Evolutionary conservation across 2,329 filamentous ascomycete species (phyloP), one percentile per base, ranked within the genome.

Genomic region (Aureobasidium pullulans): DNA sequence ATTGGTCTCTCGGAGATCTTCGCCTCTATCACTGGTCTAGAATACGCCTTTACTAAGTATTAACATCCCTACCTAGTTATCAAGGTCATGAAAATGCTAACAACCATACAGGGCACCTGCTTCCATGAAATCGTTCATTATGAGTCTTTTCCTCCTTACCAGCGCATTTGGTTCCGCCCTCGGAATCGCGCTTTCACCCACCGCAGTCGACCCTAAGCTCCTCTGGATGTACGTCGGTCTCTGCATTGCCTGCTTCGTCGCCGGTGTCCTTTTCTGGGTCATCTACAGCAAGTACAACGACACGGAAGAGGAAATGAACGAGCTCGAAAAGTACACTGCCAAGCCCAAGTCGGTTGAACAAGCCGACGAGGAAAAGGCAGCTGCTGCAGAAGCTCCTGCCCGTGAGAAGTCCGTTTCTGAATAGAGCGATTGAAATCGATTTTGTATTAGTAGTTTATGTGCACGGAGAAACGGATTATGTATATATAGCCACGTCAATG

Each of bases 131-230:
- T 75, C 71, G 6, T 77, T 79, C 62, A 74, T 79, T 60, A 77
- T 77, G 72, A 70, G 78, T 77, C 67, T 86, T n/a, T 85, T 82
- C 66, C 75, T 85, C 60, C 76, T 86, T 62, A 85, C 82, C 40
- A 81, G 76, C 47, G 84, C 83, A 3, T 76, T 83, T 46, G 82
- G 81, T 3, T 78, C 82, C 1, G 81, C 81, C 34, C 72, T 90
- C 23, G 83, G 81, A 2, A 81, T 85, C 64, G 80, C 84, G 2
- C 73, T 89, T 11, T 79, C 83, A 1, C 83, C 85, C 0, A 72
- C 78, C 5, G 81, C 83, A 6, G 79, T 79, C 60, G 83, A 90
- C 68, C 87, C 86, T 23, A 77, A 83, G 64, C 79, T 88, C 65
- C 67, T 85, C 60, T 88, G 84, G 83, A 81, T 89, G 78, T 70